Percentiles rank a stretch among this genome's conserved stretches.
phyloP scores from a whole-genome alignment of 2,329 filamentous ascomycete genomes.

The Talaromyces amestolkiae region DNA sequence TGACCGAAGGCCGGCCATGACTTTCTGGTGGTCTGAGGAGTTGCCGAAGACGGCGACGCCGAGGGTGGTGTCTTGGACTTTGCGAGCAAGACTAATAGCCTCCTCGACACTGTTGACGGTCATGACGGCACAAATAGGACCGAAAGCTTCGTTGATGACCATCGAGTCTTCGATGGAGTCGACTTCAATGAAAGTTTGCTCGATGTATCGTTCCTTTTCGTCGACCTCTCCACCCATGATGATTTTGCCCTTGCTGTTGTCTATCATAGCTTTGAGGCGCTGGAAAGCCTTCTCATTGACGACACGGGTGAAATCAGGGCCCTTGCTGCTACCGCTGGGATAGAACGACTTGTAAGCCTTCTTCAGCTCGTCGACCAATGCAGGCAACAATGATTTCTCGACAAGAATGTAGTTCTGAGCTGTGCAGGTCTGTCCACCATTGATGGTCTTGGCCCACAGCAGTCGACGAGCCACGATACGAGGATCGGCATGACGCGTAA shows the following conservation, averaged over 20 bases:
- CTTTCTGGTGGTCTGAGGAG: conserved; percentile 71
- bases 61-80: conserved; percentile 78
- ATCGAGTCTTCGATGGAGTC: conserved; percentile 72
- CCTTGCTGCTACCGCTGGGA: conserved; percentile 75
- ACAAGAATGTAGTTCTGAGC: conserved; percentile 90
- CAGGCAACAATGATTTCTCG: conserved; percentile 68
- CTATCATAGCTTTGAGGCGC: conserved; percentile 88
- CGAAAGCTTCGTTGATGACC: conserved; percentile 82
- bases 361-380: conserved; percentile 73
- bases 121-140: conserved; percentile 83
- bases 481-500: conserved; percentile 79
- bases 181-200: conserved; percentile 88
- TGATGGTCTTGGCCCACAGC: conserved; percentile 83
- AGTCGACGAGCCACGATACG: conserved; percentile 77
- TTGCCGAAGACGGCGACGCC: conserved; percentile 82
- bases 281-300: conserved; percentile 76
- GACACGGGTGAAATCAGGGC: conserved; percentile 74
- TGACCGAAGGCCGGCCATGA: conserved; percentile 62
- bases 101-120: conserved; percentile 77
- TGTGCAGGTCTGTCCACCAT: conserved; percentile 88
- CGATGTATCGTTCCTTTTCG: conserved; percentile 76
- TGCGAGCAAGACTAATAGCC: conserved; percentile 77
- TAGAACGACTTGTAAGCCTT: conserved; percentile 72
- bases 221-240: conserved; percentile 83
- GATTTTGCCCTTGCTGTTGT: conserved; percentile 77